A percentile compares a stretch with the other conserved stretches of the same genome.
Conservation (phyloP, 2,329 filamentous ascomycete genomes). For the Westerdykella aurantiaca region DNA sequence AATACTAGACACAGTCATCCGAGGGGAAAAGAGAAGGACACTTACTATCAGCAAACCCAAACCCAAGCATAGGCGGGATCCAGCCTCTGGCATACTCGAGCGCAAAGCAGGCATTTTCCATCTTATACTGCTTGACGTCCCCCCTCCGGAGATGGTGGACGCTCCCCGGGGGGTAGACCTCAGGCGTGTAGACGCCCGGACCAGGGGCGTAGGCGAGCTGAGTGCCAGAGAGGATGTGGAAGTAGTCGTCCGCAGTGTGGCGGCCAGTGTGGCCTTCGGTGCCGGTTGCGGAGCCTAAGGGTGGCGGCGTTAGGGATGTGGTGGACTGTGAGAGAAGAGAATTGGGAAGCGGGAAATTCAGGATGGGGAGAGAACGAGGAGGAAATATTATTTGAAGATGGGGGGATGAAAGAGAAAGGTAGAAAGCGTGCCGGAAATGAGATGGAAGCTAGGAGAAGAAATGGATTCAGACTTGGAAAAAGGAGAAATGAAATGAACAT, state of each 20-base stretch:
- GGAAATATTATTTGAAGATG: no score
- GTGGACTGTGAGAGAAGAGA: not conserved
- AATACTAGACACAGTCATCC: no score
- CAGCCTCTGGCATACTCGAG: constrained; percentile 80
- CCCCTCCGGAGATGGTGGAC: constrained; percentile 69
- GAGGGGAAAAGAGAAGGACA: not conserved
- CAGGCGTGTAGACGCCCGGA: constrained; percentile 60
- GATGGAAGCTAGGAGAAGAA: no score
- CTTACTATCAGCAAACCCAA: constrained; percentile 71
- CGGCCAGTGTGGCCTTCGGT: constrained; percentile 85
- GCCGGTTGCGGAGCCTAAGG: constrained; percentile 60
- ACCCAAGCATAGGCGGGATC: constrained; percentile 90
- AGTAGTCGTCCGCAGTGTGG: constrained; percentile 91
- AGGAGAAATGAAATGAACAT: no score
- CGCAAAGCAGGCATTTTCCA: constrained; percentile 70
- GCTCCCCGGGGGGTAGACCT: constrained; percentile 63
- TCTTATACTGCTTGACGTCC: constrained; percentile 74
- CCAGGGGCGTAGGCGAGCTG: constrained; percentile 63
- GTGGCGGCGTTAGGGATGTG: not conserved
- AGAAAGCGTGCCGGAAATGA: no score
- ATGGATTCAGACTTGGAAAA: no score
- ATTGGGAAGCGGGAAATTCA: not conserved
- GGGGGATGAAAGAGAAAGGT: no score
- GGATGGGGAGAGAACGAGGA: not conserved
- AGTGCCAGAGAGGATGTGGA: constrained; percentile 77